phyloP scores from a whole-genome alignment of 371 early-diverging fungal genomes.

The Mucor saturninus region DNA sequence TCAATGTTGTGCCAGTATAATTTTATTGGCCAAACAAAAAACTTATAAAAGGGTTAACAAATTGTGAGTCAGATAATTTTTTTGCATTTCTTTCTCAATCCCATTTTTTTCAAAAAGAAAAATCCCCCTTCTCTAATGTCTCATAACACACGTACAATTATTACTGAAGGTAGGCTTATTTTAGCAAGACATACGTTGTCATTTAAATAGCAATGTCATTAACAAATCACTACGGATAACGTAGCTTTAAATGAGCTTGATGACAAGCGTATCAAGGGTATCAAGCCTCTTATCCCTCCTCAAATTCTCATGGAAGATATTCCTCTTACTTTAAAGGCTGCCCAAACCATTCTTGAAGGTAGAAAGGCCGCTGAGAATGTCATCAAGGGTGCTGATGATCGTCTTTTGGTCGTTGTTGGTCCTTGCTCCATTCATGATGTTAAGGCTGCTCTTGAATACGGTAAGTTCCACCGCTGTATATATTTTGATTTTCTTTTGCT shows the following conservation, averaged over 20 bases:
- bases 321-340: conserved; percentile 66
- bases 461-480: conserved; percentile 26
- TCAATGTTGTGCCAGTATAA: not conserved
- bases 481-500: not conserved
- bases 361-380: conserved; percentile 70
- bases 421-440: conserved; percentile 95
- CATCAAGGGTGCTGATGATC: conserved; percentile 76
- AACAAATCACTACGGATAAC: not conserved
- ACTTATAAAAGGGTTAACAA: not conserved
- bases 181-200: not conserved
- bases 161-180: conserved; percentile 32
- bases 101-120: not conserved
- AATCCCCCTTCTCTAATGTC: conserved; percentile 21
- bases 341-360: conserved; percentile 56
- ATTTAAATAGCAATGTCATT: not conserved
- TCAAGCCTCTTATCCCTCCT: conserved; percentile 93
- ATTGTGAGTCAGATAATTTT: conserved; percentile 26
- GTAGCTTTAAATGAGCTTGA: conserved; percentile 90
- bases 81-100: not conserved
- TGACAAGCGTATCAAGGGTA: conserved; percentile 87
- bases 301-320: conserved; percentile 93
- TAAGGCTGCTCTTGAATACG: conserved; percentile 87
- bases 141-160: conserved; percentile 18
- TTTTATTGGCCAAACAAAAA: conserved; percentile 3
- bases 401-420: conserved; percentile 80